Evolutionary conservation across 2,329 filamentous ascomycete species (phyloP).

Genomic region (Epichloe brachyelytri): DNA sequence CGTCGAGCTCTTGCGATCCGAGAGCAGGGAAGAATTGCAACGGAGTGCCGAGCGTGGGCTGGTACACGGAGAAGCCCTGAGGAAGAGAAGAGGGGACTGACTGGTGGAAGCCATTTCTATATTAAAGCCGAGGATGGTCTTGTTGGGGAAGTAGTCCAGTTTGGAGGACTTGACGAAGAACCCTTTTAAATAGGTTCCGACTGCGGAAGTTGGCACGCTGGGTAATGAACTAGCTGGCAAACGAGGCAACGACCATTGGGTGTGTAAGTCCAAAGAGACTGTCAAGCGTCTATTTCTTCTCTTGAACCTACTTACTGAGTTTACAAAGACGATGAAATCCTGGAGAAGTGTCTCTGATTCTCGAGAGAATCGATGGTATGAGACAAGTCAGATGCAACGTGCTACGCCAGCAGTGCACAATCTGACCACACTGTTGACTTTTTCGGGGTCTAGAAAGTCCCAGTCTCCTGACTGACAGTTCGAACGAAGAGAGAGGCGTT

Average conservation of each 20-base stretch:
- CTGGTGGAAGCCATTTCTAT: constrained; percentile 15
- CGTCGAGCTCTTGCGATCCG: constrained; percentile 46
- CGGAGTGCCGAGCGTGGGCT: constrained; percentile 41
- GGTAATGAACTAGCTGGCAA: not conserved
- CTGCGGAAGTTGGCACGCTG: not conserved
- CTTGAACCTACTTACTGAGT: not conserved
- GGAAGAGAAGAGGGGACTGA: constrained; percentile 14
- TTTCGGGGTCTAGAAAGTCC: not conserved
- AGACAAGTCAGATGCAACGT: not conserved
- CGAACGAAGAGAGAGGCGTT: not conserved
- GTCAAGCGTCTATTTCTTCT: not conserved
- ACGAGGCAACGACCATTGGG: not conserved
- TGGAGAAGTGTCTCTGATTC: not conserved
- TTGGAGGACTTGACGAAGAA: constrained; percentile 3
- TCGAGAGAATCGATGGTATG: not conserved
- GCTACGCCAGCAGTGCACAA: too few species aligned
- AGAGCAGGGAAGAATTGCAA: constrained; percentile 56
- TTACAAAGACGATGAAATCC: not conserved
- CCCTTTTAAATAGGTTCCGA: not conserved
- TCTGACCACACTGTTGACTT: too few species aligned
- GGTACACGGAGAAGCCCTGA: constrained; percentile 46
- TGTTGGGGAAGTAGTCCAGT: not conserved
- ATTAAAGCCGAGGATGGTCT: not conserved
- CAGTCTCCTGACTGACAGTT: not conserved
- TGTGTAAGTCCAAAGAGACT: constrained; percentile 1